These are phyloP conservation scores for Tolypocladium capitatum DNA, from an alignment of 2,329 filamentous ascomycete species.

Conservation along the genomic window DNA sequence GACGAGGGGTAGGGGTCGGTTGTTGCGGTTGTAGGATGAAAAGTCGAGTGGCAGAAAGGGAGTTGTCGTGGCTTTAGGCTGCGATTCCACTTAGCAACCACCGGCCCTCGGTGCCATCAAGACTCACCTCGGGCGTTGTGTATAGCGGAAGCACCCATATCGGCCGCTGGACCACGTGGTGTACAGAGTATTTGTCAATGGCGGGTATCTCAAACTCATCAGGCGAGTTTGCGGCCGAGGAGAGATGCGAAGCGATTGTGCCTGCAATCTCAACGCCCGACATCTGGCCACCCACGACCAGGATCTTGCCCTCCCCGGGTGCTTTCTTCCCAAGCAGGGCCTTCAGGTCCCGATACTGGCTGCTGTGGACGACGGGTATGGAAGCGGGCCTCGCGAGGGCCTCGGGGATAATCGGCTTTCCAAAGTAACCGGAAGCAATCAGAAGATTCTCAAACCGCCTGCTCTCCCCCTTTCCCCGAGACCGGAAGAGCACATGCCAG, in stretches of 20 bases:
- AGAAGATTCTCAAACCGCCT: slow-evolving; percentile 58
- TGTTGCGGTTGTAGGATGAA: slow-evolving; percentile 54
- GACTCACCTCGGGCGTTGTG: slow-evolving; percentile 34
- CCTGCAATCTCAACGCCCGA: slow-evolving; percentile 68
- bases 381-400: slow-evolving; percentile 20
- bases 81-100: not conserved
- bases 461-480: slow-evolving; percentile 24
- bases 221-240: slow-evolving; percentile 45
- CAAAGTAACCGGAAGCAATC: slow-evolving; percentile 66
- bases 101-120: not conserved
- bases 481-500: slow-evolving; percentile 28
- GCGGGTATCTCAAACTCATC: slow-evolving; percentile 24
- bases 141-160: slow-evolving; percentile 58
- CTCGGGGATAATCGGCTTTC: slow-evolving; percentile 39
- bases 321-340: slow-evolving; percentile 28
- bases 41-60: slow-evolving; percentile 63
- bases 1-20: slow-evolving; percentile 42
- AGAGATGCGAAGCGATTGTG: slow-evolving; percentile 58
- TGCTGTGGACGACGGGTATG: slow-evolving; percentile 53
- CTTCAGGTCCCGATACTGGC: slow-evolving; percentile 44
- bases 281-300: slow-evolving; percentile 71
- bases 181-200: slow-evolving; percentile 41
- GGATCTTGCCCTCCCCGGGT: slow-evolving; percentile 42
- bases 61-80: slow-evolving; percentile 34
- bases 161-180: slow-evolving; percentile 57